Evolutionary conservation across 805 yeast genomes (phyloP).

Genomic region (Metschnikowia continentalis): DNA sequence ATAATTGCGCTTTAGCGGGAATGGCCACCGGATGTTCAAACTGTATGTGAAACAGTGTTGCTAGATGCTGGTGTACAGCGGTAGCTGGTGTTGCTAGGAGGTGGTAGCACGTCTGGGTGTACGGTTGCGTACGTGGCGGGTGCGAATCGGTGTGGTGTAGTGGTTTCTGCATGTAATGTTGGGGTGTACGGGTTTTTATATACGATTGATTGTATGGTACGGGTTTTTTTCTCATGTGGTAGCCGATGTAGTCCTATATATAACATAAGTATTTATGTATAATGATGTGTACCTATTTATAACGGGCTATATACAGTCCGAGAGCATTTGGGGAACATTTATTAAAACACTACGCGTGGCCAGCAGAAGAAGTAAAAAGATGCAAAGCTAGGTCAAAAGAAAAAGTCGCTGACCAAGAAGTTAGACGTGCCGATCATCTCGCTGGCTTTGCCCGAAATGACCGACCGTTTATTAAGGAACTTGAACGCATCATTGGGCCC

Average conservation of each 20-base stretch:
- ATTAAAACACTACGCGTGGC: conserved; percentile 5
- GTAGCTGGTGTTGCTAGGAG: not conserved
- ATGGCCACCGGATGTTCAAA: not conserved
- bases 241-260: too few species aligned
- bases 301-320: too few species aligned
- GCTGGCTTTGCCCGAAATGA: conserved; percentile 39
- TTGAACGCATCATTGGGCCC: conserved; percentile 27
- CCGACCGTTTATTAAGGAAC: conserved; percentile 33
- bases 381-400: conserved; percentile 22
- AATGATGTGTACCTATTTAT: too few species aligned
- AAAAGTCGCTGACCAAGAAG: conserved; percentile 41
- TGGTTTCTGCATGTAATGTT: not conserved
- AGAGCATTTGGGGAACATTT: not conserved
- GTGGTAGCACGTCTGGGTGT: not conserved
- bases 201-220: too few species aligned
- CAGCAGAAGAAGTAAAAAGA: conserved; percentile 2
- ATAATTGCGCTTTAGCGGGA: too few species aligned
- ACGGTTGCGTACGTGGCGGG: not conserved
- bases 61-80: not conserved
- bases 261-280: too few species aligned
- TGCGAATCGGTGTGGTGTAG: not conserved
- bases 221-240: not conserved
- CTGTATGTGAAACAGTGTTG: not conserved
- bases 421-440: conserved; percentile 42
- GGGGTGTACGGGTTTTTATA: not conserved